Evolutionary conservation across 2,329 filamentous ascomycete genomes (phyloP).

Genomic region (Rhynchosporium graminicola): DNA sequence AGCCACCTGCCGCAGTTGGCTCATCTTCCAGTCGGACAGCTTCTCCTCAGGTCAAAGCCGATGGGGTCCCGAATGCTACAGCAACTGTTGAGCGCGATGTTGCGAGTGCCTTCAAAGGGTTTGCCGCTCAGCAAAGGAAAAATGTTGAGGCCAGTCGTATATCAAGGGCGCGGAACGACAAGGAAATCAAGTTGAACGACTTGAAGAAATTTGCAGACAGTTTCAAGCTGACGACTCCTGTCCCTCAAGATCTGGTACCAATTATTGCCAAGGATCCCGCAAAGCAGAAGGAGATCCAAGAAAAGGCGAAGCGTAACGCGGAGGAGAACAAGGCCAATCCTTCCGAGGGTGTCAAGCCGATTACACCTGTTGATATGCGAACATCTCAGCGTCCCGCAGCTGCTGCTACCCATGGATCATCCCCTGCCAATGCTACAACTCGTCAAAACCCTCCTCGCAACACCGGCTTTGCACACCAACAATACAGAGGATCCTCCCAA

Average conservation of each 20-base stretch:
- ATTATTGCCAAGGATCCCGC: slow-evolving; percentile 96
- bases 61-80: slow-evolving; percentile 53
- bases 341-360: slow-evolving; percentile 45
- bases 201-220: slow-evolving; percentile 91
- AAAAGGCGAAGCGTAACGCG: slow-evolving; percentile 78
- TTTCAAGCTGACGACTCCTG: slow-evolving; percentile 92
- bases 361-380: slow-evolving; percentile 48
- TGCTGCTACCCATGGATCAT: slow-evolving; percentile 51
- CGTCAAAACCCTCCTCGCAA: slow-evolving; percentile 38
- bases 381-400: slow-evolving; percentile 42
- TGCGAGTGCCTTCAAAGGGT: slow-evolving; percentile 63
- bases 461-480: slow-evolving; percentile 47
- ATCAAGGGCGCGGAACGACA: slow-evolving; percentile 69
- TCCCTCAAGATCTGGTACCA: slow-evolving; percentile 86
- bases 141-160: slow-evolving; percentile 57
- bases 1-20: slow-evolving; percentile 28
- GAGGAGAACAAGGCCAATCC: slow-evolving; percentile 57
- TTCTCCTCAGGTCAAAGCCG: slow-evolving; percentile 37
- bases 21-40: slow-evolving; percentile 42
- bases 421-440: slow-evolving; percentile 33
- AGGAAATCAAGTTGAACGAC: slow-evolving; percentile 90
- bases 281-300: slow-evolving; percentile 91
- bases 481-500: slow-evolving; percentile 36
- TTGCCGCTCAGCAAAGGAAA: slow-evolving; percentile 58
- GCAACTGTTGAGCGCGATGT: slow-evolving; percentile 64